Evolutionary conservation across 108 stramenopile species (phyloP).

Genomic region (Parietichytrium sp.): DNA sequence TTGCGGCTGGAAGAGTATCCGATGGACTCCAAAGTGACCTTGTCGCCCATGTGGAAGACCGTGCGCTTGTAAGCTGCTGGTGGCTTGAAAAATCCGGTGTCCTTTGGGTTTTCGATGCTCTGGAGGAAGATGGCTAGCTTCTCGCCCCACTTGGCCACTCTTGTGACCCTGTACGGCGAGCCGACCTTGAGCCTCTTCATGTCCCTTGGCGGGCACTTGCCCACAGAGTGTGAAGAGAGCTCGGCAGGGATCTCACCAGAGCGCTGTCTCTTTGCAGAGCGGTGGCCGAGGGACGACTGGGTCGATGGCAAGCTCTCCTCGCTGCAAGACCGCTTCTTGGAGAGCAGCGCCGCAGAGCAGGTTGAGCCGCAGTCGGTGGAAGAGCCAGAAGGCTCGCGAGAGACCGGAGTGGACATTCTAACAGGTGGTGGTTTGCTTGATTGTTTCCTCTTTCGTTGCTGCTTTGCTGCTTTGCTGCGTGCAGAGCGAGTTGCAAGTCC

Average conservation of each 20-base stretch:
- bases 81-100: constrained; percentile 33
- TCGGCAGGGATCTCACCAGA: neutral
- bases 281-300: neutral
- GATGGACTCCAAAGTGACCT: neutral
- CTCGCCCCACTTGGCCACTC: constrained; percentile 35
- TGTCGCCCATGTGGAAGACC: constrained; percentile 31
- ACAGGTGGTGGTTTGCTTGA: neutral
- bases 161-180: constrained; percentile 10
- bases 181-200: constrained; percentile 29
- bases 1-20: constrained; percentile 25
- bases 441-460: neutral
- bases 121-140: constrained; percentile 32
- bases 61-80: neutral
- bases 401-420: neutral
- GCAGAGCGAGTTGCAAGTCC: neutral
- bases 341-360: neutral
- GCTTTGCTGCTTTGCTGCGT: too few relatives aligned
- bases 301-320: neutral
- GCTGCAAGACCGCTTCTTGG: neutral
- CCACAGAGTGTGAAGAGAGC: neutral
- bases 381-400: neutral
- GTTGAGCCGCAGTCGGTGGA: neutral
- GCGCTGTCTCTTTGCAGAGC: neutral
- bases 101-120: neutral
- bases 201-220: constrained; percentile 32